phyloP scores from a whole-genome alignment of 1,139 yeast species.

The Debaryomycetaceae sp. region DNA sequence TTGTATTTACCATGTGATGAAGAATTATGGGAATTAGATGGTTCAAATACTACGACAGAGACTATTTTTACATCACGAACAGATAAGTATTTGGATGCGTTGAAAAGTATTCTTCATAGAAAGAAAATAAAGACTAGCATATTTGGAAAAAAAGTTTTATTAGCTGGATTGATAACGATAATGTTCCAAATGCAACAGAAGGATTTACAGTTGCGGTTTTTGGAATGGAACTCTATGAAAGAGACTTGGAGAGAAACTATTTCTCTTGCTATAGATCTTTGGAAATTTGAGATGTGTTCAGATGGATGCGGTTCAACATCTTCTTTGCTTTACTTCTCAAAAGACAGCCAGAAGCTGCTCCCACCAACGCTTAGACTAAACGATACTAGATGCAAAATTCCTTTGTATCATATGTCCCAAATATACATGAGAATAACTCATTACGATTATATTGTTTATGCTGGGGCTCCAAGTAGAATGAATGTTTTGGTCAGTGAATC shows the following conservation, averaged over 20 bases:
- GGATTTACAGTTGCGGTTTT: conserved; percentile 48
- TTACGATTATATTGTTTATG: conserved; percentile 66
- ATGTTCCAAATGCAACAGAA: conserved; percentile 72
- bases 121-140: conserved; percentile 45
- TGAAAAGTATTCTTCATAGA: conserved; percentile 54
- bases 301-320: conserved; percentile 26
- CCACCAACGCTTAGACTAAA: conserved; percentile 21
- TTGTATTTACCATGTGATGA: conserved; percentile 31
- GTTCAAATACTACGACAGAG: conserved; percentile 5
- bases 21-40: conserved; percentile 25
- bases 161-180: conserved; percentile 66
- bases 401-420: conserved; percentile 64
- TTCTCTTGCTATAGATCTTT: conserved; percentile 58
- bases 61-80: conserved; percentile 10
- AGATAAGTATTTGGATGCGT: conserved; percentile 47
- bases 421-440: conserved; percentile 61
- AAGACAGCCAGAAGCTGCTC: conserved; percentile 9
- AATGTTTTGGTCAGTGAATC: conserved; percentile 43
- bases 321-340: conserved; percentile 11
- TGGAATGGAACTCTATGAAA: conserved; percentile 28
- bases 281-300: conserved; percentile 40
- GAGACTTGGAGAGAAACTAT: conserved; percentile 63
- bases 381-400: conserved; percentile 47
- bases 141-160: conserved; percentile 60
- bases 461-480: conserved; percentile 78